Base-by-base conservation (phyloP, 1,284 basidiomycete genomes). In the Polyporus tsugae region DNA sequence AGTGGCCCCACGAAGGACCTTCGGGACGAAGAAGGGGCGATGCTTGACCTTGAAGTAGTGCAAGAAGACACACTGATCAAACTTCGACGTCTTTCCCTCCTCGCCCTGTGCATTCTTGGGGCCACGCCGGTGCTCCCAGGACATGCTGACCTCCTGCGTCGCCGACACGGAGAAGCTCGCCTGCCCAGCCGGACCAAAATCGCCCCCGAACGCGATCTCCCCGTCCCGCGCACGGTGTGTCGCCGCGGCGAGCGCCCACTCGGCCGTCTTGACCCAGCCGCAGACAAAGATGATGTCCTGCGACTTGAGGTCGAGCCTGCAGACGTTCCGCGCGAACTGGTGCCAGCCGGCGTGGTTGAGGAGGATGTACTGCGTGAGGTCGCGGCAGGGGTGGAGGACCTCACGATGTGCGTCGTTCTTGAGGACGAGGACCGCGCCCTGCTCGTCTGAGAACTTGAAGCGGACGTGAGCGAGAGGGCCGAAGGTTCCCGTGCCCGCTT, bases 211-310 rank as follows among this genome's bases (percentile, higher is more conserved):
- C 17, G 61, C 38, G 25, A 76, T n/a, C 39, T 70, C 66, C 17
- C 69, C 65, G 5, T 63, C 60, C 10, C 64, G 68, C 13, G 65
- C 68, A 17, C 49, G 55, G 55, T 74, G 66, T 0, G 62, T 59
- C 25, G 68, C 73, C 1, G 75, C 74, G 2, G 74, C 74, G n/a
- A 77, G 70, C 0, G 75, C 70, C 74, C 74, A 77, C 9, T 72
- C 66, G 0, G 64, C 42, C 9, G 74, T 75, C 66, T 76, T 76
- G 39, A 73, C 68, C 22, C 60, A 65, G 6, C 73, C 75, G 10
- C 64, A 61, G 29, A 76, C 68, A 59, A 76, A 71, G 33, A 74
- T 64, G 38, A 76, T 64, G 33, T 70, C 71, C 13, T 75, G 67
- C 33, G 60, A 69, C 41, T 66, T 33, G 66, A 72, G 64, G 15